phyloP scores from a whole-genome alignment of 1,139 yeast genomes.

The Hansenula lynferdii region DNA sequence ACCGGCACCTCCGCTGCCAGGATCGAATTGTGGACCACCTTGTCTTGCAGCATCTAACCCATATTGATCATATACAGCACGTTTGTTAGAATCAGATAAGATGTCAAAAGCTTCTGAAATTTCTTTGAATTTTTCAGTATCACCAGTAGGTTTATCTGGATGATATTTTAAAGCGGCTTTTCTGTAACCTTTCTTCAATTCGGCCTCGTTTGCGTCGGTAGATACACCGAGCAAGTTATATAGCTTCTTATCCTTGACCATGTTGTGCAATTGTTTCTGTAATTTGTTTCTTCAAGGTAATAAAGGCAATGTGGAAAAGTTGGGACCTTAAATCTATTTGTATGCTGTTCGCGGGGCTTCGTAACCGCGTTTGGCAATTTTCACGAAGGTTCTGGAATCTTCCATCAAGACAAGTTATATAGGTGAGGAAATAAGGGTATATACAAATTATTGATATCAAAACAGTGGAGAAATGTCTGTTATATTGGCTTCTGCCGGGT shows the following conservation, averaged over 20 bases:
- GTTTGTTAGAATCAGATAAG: conserved; percentile 73
- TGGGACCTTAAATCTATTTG: background rate
- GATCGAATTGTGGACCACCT: conserved; percentile 80
- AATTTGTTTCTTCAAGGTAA: no score
- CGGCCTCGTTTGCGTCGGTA: conserved; percentile 71
- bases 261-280: conserved; percentile 24
- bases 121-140: conserved; percentile 90
- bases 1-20: conserved; percentile 41
- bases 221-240: conserved; percentile 76
- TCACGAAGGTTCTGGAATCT: conserved; percentile 13
- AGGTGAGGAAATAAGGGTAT: no score
- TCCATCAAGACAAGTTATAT: conserved; percentile 2
- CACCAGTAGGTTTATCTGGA: conserved; percentile 94
- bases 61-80: conserved; percentile 80
- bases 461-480: no score
- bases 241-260: conserved; percentile 81
- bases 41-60: conserved; percentile 87
- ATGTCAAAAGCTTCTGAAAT: conserved; percentile 94
- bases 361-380: conserved; percentile 3
- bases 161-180: conserved; percentile 84
- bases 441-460: no score
- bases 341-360: background rate
- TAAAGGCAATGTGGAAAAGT: background rate
- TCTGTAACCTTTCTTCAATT: conserved; percentile 82
- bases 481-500: conserved; percentile 95